Conservation (phyloP, 192 early-diverging fungal species). For the Geosiphon pyriformis region DNA sequence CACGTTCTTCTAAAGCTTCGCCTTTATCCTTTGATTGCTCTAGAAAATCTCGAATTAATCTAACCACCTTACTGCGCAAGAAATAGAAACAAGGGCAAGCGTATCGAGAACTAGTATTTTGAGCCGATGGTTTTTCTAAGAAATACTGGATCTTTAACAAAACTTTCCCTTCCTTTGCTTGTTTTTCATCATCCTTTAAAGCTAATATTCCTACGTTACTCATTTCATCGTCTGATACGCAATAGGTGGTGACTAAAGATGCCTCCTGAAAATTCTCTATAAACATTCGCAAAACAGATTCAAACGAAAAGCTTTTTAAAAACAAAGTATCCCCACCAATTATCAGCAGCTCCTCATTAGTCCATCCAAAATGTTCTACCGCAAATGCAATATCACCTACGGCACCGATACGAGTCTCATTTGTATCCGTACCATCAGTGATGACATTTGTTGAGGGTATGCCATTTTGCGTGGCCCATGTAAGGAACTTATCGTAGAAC, state of each 20-base stretch:
- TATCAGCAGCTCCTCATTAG: constrained; percentile 35
- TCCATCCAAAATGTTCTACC: constrained; percentile 31
- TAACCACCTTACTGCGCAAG: constrained; percentile 28
- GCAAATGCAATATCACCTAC: constrained; percentile 46
- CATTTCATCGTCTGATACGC: constrained; percentile 38
- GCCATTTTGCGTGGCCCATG: constrained; percentile 35
- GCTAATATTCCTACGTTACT: constrained; percentile 50
- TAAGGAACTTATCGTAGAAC: constrained; percentile 34
- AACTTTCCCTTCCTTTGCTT: constrained; percentile 8
- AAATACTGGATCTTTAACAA: constrained; percentile 33
- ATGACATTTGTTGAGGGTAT: constrained; percentile 38
- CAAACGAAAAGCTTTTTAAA: constrained; percentile 45
- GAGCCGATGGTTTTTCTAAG: constrained; percentile 51
- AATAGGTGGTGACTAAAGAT: constrained; percentile 45
- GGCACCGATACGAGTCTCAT: constrained; percentile 52
- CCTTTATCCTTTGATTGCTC: constrained; percentile 27
- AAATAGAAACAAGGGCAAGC: constrained; percentile 64
- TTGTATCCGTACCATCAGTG: constrained; percentile 43
- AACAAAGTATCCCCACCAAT: constrained; percentile 60
- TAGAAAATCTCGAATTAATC: constrained; percentile 40
- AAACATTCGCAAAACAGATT: constrained; percentile 30
- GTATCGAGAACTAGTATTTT: constrained; percentile 35
- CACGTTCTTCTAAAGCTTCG: constrained; percentile 37
- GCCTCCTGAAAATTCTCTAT: not conserved
- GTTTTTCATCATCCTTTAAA: constrained; percentile 27